Percentiles rank a stretch among this genome's conserved stretches.
Evolutionary conservation across 2,329 filamentous ascomycete genomes (phyloP).

Genomic region (Cytospora schulzeri): DNA sequence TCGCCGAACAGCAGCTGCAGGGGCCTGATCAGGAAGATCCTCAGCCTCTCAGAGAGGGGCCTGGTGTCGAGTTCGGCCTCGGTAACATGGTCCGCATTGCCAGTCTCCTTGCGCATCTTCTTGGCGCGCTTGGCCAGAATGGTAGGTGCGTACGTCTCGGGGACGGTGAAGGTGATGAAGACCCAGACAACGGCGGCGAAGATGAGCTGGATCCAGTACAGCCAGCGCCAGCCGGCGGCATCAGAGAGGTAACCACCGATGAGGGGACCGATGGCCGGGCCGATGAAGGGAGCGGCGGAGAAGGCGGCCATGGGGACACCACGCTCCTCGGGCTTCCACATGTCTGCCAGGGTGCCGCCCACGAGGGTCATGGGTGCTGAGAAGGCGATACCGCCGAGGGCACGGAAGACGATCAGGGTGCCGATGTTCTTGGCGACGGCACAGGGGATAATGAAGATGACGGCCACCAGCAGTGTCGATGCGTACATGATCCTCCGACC

Average conservation of each 20-base stretch:
- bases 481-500: slow-evolving; percentile 73
- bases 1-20: slow-evolving; percentile 85
- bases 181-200: slow-evolving; percentile 69
- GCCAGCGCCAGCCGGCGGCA: slow-evolving; percentile 74
- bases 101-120: slow-evolving; percentile 70
- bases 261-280: slow-evolving; percentile 76
- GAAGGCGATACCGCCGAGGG: slow-evolving; percentile 81
- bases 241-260: slow-evolving; percentile 77
- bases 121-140: slow-evolving; percentile 71
- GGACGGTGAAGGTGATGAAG: slow-evolving; percentile 83
- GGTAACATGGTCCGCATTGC: slow-evolving; percentile 69
- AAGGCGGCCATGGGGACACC: slow-evolving; percentile 88
- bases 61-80: slow-evolving; percentile 78
- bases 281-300: slow-evolving; percentile 79
- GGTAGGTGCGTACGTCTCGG: slow-evolving; percentile 83
- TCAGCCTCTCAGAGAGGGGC: slow-evolving; percentile 67
- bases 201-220: slow-evolving; percentile 87
- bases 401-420: slow-evolving; percentile 74
- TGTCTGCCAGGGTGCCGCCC: slow-evolving; percentile 77
- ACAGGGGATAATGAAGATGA: slow-evolving; percentile 80
- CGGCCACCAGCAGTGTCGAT: slow-evolving; percentile 67
- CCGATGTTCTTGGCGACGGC: slow-evolving; percentile 75
- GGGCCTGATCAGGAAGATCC: slow-evolving; percentile 76
- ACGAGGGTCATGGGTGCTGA: slow-evolving; percentile 86
- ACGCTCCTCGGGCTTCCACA: slow-evolving; percentile 83